phyloP scores from a whole-genome alignment of 2,329 filamentous ascomycete genomes.

The Neoascochyta sp. region DNA sequence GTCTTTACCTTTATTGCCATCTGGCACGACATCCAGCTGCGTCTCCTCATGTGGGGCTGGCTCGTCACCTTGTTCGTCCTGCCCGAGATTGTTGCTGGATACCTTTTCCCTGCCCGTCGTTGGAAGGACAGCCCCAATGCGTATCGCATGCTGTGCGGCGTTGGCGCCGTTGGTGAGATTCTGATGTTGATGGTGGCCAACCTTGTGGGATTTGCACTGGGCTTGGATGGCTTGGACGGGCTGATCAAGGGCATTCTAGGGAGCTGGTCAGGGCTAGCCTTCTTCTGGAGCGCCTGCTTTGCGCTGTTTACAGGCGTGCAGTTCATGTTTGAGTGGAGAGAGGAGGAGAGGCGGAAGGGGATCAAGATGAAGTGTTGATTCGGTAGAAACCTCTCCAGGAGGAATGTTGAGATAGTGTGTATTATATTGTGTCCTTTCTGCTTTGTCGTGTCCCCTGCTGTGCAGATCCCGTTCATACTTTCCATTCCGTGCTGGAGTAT shows the following conservation, averaged over 20 bases:
- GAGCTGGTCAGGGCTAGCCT: conserved; percentile 70
- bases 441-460: too few species aligned
- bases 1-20: conserved; percentile 97
- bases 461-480: too few species aligned
- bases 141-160: conserved; percentile 76
- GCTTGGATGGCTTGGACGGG: conserved; percentile 77
- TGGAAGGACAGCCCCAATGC: conserved; percentile 67
- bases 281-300: conserved; percentile 67
- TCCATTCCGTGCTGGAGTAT: too few species aligned
- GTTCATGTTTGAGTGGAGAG: conserved; percentile 93
- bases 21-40: conserved; percentile 95
- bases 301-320: conserved; percentile 81
- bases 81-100: conserved; percentile 71
- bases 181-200: conserved; percentile 97
- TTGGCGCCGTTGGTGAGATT: conserved; percentile 78
- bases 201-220: conserved; percentile 89
- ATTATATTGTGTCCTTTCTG: too few species aligned
- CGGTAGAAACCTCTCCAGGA: too few species aligned
- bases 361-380: conserved; percentile 74
- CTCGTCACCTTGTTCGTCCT: conserved; percentile 90
- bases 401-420: too few species aligned
- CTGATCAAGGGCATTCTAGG: conserved; percentile 72
- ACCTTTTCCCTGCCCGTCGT: conserved; percentile 68
- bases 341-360: conserved; percentile 76
- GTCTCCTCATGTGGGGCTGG: conserved; percentile 94